Conservation (phyloP, 257 asterid genomes). For the Striga asiatica region DNA sequence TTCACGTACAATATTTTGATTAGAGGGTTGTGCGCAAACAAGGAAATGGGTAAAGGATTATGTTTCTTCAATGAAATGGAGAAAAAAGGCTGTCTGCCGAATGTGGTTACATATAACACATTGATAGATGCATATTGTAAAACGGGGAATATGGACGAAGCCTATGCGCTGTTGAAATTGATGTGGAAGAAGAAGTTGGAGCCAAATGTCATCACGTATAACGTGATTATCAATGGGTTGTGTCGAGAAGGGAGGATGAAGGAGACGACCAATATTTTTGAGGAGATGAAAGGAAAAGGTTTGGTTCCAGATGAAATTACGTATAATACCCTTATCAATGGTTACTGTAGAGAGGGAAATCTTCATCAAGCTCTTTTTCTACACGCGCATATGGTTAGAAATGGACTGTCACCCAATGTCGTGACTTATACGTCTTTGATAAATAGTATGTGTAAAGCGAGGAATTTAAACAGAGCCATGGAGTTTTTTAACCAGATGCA, state of each 20-base stretch:
- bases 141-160: conserved; percentile 34
- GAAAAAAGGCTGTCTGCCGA: conserved; percentile 52
- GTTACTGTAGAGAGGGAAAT: conserved; percentile 68
- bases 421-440: conserved; percentile 82
- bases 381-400: conserved; percentile 71
- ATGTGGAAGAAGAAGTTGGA: conserved; percentile 54
- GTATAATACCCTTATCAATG: conserved; percentile 70
- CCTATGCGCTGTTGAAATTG: conserved; percentile 28
- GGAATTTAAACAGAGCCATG: conserved; percentile 59
- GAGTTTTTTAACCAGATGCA: conserved; percentile 65
- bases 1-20: conserved; percentile 71
- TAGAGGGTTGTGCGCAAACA: conserved; percentile 50
- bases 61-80: conserved; percentile 47
- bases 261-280: conserved; percentile 42
- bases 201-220: conserved; percentile 64
- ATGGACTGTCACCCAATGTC: conserved; percentile 72
- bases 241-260: conserved; percentile 63
- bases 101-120: conserved; percentile 70
- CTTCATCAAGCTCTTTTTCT: conserved; percentile 75
- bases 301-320: conserved; percentile 71
- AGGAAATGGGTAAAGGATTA: conserved; percentile 41
- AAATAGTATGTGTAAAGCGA: conserved; percentile 54
- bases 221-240: conserved; percentile 61
- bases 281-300: conserved; percentile 51
- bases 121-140: conserved; percentile 61